Evolutionary conservation across 176 grass and related monocot species (phyloP), one percentile per base, ranked within the genome.

Genomic region (Calamus simplicifolius): DNA sequence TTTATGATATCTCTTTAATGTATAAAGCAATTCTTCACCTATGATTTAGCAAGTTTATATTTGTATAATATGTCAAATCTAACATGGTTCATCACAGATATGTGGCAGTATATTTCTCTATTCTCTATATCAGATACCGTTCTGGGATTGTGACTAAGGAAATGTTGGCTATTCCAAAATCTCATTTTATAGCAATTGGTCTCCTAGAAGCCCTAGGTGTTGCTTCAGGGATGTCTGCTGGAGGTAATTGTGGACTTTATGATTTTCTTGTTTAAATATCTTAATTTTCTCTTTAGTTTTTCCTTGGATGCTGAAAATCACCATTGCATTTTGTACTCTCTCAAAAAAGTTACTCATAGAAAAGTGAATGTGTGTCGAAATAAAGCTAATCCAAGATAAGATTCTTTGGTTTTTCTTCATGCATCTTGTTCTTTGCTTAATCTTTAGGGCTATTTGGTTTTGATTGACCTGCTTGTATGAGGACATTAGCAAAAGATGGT

Each of bases 221-320:
- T 58, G 87, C 92, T 72, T 80, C 81, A 64, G 92, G 87, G 64
- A 97, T 97, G 92, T 79, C 92, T 64, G 81, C 92, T 68, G 92
- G 73, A 79, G 85, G 85, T 95, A 82, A 68, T 61, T 23, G 21
- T 23, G 21, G 21, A 23, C 1, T 23, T 23, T 23, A 23, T 23
- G 21, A 0, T 23, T 23, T 23, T 23, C 21, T 23, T 23, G 21
- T 23, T 23, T 23, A 23, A 23, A 23, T 23, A 23, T 23, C 21
- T 23, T 23, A 23, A 23, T 23, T 23, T 23, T 23, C 21, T 23
- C 21, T 23, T 23, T 23, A 23, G 21, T 23, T 23, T 23, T 23
- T 23, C 21, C 21, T 23, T 23, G 21, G 21, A 23, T 23, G 21
- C 21, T 23, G 21, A 23, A 23, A 23, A 23, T 23, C 21, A 23